phyloP scores from a whole-genome alignment of 164 flowering plant species.

The Santalum album region DNA sequence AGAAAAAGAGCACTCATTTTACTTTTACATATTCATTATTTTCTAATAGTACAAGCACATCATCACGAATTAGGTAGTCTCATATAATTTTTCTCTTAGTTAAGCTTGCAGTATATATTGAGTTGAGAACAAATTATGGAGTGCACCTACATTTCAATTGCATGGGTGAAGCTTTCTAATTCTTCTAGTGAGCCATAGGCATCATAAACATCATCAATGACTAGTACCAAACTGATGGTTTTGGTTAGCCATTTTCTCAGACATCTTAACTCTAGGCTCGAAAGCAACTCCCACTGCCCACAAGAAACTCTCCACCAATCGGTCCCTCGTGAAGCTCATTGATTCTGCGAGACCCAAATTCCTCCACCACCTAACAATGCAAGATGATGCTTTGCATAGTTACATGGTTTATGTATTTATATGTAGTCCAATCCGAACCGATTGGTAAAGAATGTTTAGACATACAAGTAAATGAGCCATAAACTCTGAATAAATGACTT shows the following conservation, averaged over 20 bases:
- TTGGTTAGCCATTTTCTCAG: conserved; percentile 28
- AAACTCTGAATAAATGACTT: too few species aligned
- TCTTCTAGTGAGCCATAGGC: conserved; percentile 33
- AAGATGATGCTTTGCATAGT: too few species aligned
- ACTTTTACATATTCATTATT: too few species aligned
- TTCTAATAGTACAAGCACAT: too few species aligned
- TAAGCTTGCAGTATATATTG: too few species aligned
- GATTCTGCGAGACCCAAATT: conserved; percentile 14
- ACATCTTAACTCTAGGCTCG: conserved; percentile 15
- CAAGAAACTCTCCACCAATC: conserved; percentile 37
- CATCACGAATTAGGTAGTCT: too few species aligned
- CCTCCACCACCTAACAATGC: conserved; percentile 67
- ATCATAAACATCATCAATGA: conserved; percentile 39
- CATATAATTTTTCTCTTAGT: too few species aligned
- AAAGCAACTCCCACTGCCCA: conserved; percentile 25
- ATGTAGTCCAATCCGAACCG: too few species aligned
- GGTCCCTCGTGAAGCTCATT: conserved; percentile 27
- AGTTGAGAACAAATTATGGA: too few species aligned
- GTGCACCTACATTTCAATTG: conserved; percentile 25
- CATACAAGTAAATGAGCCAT: too few species aligned
- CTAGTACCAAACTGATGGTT: conserved; percentile 18
- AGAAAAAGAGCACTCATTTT: not conserved
- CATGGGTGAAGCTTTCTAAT: conserved; percentile 29
- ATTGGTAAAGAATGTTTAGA: too few species aligned
- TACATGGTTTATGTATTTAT: too few species aligned